Evolutionary conservation across 2,329 filamentous ascomycete species (phyloP).

Genomic region (Ilyonectria robusta): DNA sequence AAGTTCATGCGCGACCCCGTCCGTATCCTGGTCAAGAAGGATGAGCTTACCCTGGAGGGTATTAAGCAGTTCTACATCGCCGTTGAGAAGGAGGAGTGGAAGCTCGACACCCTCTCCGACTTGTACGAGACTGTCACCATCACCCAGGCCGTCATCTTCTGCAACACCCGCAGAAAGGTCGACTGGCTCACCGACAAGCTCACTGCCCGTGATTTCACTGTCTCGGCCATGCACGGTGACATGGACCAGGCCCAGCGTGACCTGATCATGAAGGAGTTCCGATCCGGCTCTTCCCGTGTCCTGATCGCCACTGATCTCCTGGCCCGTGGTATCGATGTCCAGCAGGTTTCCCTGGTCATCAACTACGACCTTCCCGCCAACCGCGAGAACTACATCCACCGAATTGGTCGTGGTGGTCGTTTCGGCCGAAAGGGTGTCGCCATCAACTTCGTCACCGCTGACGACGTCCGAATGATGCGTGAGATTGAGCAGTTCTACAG

Average conservation of each 20-base stretch:
- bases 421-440: conserved; percentile 99
- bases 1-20: conserved; percentile 99
- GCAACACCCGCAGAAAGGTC: conserved; percentile 99
- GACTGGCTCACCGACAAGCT: conserved; percentile 99
- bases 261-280: conserved; percentile 99
- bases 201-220: conserved; percentile 97
- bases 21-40: conserved; percentile 99
- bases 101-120: conserved; percentile 98
- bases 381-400: conserved; percentile 99
- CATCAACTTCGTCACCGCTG: conserved; percentile 99
- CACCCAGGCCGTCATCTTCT: conserved; percentile 99
- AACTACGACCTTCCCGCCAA: conserved; percentile 99
- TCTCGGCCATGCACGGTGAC: conserved; percentile 99
- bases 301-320: conserved; percentile 98
- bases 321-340: conserved; percentile 99
- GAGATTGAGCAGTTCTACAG: conserved; percentile 99
- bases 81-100: conserved; percentile 99
- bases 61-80: conserved; percentile 99
- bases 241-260: conserved; percentile 99
- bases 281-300: conserved; percentile 97
- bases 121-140: conserved; percentile 99
- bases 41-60: conserved; percentile 99
- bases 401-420: conserved; percentile 99
- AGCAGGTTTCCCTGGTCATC: conserved; percentile 99
- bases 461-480: conserved; percentile 99